A percentile compares a stretch with the other conserved stretches of the same genome.
These are phyloP conservation scores for Chytridiales sp. DNA, from an alignment of 371 early-diverging fungal genomes.

Conservation along the genomic window DNA sequence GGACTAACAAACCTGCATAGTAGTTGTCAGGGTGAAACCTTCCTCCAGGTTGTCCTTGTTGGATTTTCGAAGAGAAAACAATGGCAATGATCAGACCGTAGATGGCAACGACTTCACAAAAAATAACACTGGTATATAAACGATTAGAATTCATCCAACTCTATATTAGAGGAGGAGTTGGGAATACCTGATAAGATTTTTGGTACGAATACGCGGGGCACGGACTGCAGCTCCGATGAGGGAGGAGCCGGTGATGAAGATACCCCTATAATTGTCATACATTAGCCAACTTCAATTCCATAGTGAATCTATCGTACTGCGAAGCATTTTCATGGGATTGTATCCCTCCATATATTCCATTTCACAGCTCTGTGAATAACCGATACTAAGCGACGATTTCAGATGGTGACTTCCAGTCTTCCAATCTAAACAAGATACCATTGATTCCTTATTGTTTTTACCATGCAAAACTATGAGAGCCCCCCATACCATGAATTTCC, in stretches of 20 bases:
- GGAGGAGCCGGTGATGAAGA: slow-evolving; percentile 87
- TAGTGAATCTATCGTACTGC: too few relatives aligned
- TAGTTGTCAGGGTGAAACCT: slow-evolving; percentile 19
- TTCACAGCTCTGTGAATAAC: too few relatives aligned
- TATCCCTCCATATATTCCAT: too few relatives aligned
- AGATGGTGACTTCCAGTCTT: too few relatives aligned
- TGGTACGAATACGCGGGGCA: slow-evolving; percentile 91
- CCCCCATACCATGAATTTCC: not conserved
- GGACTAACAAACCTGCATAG: slow-evolving; percentile 22
- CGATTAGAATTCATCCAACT: not conserved
- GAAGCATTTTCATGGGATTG: too few relatives aligned
- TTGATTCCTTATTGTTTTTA: too few relatives aligned
- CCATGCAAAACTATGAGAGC: too few relatives aligned
- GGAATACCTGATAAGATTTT: slow-evolving; percentile 84
- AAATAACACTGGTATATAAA: slow-evolving; percentile 72
- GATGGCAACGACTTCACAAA: slow-evolving; percentile 98
- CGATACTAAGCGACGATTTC: too few relatives aligned
- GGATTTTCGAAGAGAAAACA: slow-evolving; percentile 85
- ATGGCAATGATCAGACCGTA: slow-evolving; percentile 98
- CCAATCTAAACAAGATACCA: too few relatives aligned
- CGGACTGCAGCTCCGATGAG: slow-evolving; percentile 91
- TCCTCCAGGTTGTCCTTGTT: slow-evolving; percentile 43
- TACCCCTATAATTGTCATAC: slow-evolving; percentile 68
- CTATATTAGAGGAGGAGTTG: not conserved
- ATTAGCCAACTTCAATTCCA: not conserved